Conservation (phyloP, 2,329 filamentous ascomycete species). For the Aspergillus fumigatiaffinis region DNA sequence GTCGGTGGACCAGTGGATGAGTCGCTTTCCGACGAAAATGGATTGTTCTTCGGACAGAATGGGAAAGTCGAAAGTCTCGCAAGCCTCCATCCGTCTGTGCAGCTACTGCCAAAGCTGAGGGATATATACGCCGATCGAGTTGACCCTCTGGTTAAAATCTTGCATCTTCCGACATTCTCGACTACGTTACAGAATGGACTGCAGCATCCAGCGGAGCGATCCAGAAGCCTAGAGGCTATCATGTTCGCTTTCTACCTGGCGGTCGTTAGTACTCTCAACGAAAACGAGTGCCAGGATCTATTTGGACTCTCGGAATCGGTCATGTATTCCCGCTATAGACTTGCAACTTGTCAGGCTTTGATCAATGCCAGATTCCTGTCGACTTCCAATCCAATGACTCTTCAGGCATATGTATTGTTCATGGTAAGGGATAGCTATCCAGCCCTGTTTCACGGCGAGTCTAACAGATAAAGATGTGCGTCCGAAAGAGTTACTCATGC, state of each 20-base stretch:
- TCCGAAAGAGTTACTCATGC: neutral
- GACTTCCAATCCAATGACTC: slow-evolving; percentile 29
- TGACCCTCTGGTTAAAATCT: slow-evolving; percentile 58
- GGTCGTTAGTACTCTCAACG: slow-evolving; percentile 52
- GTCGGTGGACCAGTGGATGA: slow-evolving; percentile 53
- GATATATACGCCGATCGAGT: slow-evolving; percentile 18
- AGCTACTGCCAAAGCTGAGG: slow-evolving; percentile 17
- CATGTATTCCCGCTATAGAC: slow-evolving; percentile 37
- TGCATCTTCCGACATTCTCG: slow-evolving; percentile 61
- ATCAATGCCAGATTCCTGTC: slow-evolving; percentile 39
- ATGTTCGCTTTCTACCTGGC: slow-evolving; percentile 64
- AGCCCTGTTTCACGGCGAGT: neutral
- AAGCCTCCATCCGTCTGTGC: slow-evolving; percentile 12
- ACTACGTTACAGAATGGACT: slow-evolving; percentile 57
- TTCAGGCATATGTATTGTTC: slow-evolving; percentile 53
- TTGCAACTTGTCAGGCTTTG: slow-evolving; percentile 43
- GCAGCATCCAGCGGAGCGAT: slow-evolving; percentile 50
- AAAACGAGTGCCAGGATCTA: slow-evolving; percentile 48
- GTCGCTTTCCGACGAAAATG: slow-evolving; percentile 56
- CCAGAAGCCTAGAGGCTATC: slow-evolving; percentile 20
- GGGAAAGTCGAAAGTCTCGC: neutral
- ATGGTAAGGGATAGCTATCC: slow-evolving; percentile 36
- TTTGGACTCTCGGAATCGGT: slow-evolving; percentile 27
- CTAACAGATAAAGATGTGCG: slow-evolving; percentile 2
- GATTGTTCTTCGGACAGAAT: slow-evolving; percentile 11